Base-by-base conservation (phyloP, 1,139 yeast species). In the Scheffersomyces stambukii region DNA sequence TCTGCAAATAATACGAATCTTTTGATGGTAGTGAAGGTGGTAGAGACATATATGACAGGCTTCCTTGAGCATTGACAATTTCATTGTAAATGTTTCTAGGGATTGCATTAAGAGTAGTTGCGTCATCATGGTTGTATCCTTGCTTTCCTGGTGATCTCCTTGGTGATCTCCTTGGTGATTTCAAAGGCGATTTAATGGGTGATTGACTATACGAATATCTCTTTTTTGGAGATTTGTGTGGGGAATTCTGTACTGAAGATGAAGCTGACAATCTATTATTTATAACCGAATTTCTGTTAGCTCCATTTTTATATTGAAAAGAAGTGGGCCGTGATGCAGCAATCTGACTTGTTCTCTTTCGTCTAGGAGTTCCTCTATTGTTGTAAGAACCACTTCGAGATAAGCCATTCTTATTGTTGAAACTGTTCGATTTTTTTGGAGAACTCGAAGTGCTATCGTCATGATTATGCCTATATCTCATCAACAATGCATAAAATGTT, bases 401-500 rank as follows among this genome's bases (percentile, higher is more conserved):
- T 32, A 47, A 10, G 10, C 38, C 48, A 17, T 52, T 54, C 27
- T 45, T 52, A 21, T 46, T 33, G 23, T 42, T 45, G 34, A 40
- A 41, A 16, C 48, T 48, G 10, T 37, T 28, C 22, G 41, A 31
- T 27, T 34, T 46, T 30, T 40, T 46, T 18, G 51, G 55, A 9
- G 45, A 32, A 26, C 36, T 38, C 27, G 16, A 13, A 9, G 13
- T 37, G 31, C 31, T 40, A 21, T 55, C 60, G 27, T 58, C 67
- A 43, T 71, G 77, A 29, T 63, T 64, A 36, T 67, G 69, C 43
- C 75, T 65, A 48, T 75, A 75, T 41, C 76, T 65, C 48, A 71
- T 54, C 30, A 82, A 60, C 33, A 81, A 60, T 11, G 84, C 83
- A 45, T 82, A 82, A 46, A 82, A 77, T 23, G 85, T 80, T 57